These are phyloP conservation scores for Gymnopus androsaceus DNA, from an alignment of 1,284 basidiomycete species.

Conservation along the genomic window DNA sequence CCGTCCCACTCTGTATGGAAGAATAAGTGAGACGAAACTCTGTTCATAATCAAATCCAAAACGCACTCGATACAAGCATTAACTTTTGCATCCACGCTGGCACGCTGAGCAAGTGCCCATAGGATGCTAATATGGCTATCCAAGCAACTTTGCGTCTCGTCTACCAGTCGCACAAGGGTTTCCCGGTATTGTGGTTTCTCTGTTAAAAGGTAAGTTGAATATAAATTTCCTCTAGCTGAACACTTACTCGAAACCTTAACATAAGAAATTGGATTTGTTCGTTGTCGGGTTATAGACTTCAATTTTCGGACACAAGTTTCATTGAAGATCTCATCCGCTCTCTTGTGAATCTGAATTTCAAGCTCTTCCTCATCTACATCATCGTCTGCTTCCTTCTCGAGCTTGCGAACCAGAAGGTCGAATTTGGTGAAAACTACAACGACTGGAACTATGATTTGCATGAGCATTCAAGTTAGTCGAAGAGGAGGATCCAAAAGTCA, in stretches of 20 bases:
- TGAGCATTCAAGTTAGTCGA: neutral
- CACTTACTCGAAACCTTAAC: constrained; percentile 1
- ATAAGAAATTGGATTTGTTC: constrained; percentile 1
- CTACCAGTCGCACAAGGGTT: constrained; percentile 10
- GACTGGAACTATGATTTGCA: constrained; percentile 25
- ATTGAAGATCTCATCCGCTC: constrained; percentile 5
- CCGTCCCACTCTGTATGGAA: constrained; percentile 28
- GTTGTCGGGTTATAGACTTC: neutral
- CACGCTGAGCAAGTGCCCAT: constrained; percentile 21
- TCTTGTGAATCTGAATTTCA: neutral
- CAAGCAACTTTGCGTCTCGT: constrained; percentile 8
- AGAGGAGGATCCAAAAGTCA: too few species aligned
- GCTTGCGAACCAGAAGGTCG: constrained; percentile 23
- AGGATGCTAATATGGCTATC: constrained; percentile 20
- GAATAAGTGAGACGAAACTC: neutral
- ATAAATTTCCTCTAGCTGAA: neutral
- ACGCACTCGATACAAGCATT: constrained; percentile 23
- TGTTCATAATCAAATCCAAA: neutral
- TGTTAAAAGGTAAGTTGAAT: neutral
- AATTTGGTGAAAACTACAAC: constrained; percentile 33
- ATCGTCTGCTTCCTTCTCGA: constrained; percentile 11
- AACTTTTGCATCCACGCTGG: constrained; percentile 22
- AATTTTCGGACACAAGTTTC: constrained; percentile 11
- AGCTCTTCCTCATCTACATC: constrained; percentile 6
- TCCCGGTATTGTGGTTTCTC: constrained; percentile 4